Evolutionary conservation across 176 grass and related monocot genomes (phyloP).

Genomic region (Triticum aestivum): DNA sequence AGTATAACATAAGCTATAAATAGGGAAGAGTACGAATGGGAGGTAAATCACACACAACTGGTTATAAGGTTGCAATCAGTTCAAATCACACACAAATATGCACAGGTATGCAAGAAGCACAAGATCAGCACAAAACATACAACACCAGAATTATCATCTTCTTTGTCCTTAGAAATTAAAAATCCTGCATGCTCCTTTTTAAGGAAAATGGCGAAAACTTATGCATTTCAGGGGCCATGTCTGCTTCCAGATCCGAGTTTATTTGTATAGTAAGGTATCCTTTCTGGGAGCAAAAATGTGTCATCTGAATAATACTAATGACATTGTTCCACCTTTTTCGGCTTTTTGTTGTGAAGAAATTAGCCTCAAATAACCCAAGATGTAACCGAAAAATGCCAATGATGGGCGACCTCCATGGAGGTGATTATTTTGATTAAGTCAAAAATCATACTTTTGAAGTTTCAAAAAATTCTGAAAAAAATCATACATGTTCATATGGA

Average conservation of each 20-base stretch:
- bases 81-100: neutral
- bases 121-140: neutral
- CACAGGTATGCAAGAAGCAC: neutral
- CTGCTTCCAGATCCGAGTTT: neutral
- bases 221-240: neutral
- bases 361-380: neutral
- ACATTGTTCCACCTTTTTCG: neutral
- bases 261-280: conserved; percentile 4
- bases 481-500: no score
- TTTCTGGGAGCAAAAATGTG: neutral
- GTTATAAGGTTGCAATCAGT: neutral
- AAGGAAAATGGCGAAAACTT: neutral
- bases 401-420: no score
- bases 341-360: neutral
- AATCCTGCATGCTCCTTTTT: neutral
- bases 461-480: no score
- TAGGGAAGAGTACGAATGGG: neutral
- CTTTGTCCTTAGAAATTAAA: neutral
- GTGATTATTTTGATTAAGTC: no score
- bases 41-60: neutral
- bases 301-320: neutral
- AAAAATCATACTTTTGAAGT: no score
- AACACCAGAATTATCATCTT: neutral
- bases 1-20: conserved; percentile 18
- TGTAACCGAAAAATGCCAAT: no score